A percentile compares a stretch with the other conserved stretches of the same genome.
Conservation (phyloP, 2,329 filamentous ascomycete genomes). For the Pestalotiopsis sp. region DNA sequence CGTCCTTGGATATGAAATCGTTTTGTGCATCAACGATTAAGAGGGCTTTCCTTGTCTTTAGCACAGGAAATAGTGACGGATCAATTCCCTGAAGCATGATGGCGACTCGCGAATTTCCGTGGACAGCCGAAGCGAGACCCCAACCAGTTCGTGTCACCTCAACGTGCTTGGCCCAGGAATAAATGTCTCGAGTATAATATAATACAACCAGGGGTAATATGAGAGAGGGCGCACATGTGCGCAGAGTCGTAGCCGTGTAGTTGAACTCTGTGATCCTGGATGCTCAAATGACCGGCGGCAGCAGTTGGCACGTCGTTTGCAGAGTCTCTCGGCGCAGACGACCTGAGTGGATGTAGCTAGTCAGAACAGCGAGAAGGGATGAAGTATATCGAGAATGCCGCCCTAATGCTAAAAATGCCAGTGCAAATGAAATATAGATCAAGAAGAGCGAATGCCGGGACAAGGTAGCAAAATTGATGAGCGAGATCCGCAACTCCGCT, state of each 20-base stretch:
- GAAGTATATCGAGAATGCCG: background rate
- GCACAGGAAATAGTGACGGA: constrained; percentile 52
- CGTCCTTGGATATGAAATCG: constrained; percentile 74
- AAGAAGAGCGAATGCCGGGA: background rate
- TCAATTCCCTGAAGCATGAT: constrained; percentile 42
- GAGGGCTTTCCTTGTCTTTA: constrained; percentile 67
- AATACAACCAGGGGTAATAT: background rate
- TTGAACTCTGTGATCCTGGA: background rate
- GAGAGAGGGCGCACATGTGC: background rate
- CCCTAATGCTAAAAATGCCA: background rate
- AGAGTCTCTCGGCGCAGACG: background rate
- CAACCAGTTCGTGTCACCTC: background rate
- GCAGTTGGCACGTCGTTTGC: background rate
- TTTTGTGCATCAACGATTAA: constrained; percentile 87
- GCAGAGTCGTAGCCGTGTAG: background rate
- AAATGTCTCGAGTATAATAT: background rate
- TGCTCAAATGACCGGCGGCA: background rate
- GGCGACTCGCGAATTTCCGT: background rate
- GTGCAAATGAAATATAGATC: background rate
- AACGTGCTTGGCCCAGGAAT: background rate
- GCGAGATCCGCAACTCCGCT: background rate
- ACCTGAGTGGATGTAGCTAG: background rate
- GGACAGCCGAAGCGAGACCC: background rate
- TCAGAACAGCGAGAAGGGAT: background rate
- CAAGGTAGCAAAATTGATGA: background rate